Conservation (phyloP, 495 filamentous ascomycete genomes). For the Penicillium lagena region DNA sequence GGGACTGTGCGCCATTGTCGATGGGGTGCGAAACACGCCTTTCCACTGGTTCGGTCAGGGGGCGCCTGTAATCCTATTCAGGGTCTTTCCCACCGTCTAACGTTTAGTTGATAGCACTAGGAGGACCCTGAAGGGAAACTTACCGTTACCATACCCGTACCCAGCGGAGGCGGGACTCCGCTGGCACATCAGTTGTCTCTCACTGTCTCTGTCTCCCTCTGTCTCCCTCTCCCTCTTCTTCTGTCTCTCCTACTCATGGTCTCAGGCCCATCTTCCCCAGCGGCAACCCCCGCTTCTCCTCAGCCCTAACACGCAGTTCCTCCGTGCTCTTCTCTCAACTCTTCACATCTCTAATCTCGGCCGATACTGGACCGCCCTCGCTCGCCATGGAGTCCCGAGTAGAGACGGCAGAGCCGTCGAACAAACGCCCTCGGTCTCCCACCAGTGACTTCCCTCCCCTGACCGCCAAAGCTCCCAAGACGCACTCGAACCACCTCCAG, state of each 20-base stretch:
- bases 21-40: too few relatives aligned
- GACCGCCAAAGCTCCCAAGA: slow-evolving; percentile 44
- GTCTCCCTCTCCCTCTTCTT: slow-evolving; percentile 5
- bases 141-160: too few relatives aligned
- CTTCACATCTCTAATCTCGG: background rate
- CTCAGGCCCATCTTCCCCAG: background rate
- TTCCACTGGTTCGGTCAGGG: too few relatives aligned
- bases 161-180: slow-evolving; percentile 1
- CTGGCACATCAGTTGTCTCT: slow-evolving; percentile 7
- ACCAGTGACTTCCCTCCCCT: slow-evolving; percentile 40
- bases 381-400: slow-evolving; percentile 34
- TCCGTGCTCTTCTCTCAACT: background rate
- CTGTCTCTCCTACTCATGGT: slow-evolving; percentile 3
- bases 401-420: slow-evolving; percentile 30
- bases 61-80: too few relatives aligned
- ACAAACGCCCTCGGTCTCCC: slow-evolving; percentile 58
- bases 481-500: slow-evolving; percentile 53
- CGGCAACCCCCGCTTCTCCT: background rate
- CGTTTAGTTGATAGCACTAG: too few relatives aligned
- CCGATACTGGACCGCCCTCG: slow-evolving; percentile 7
- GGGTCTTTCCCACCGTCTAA: too few relatives aligned
- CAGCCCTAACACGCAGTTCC: background rate
- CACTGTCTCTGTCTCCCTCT: slow-evolving; percentile 1
- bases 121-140: too few relatives aligned
- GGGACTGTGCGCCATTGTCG: too few relatives aligned